Evolutionary conservation across 2,329 filamentous ascomycete genomes (phyloP), one percentile per base, ranked within the genome.

Genomic region (Aspergillus puulaauensis): DNA sequence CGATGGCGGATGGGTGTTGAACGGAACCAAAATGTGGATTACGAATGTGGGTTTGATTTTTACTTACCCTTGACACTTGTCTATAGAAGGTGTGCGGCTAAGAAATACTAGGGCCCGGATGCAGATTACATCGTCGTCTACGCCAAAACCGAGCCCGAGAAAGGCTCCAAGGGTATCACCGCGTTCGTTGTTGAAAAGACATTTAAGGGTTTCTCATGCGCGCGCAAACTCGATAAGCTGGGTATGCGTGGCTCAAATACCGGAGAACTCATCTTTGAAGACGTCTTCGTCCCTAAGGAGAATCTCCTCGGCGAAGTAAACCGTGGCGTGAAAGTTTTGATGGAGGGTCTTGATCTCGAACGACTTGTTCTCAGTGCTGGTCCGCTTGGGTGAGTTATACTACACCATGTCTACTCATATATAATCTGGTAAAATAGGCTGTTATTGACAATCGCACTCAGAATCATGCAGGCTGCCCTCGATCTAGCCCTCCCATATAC

Each of bases 11-110:
- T 97, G 90, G 74, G 61, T 93, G 19, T 80, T 99, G 55, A 91
- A 93, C 69, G 93, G 93, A 33, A 90, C 88, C 60, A 97, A 99
- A 82, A 97, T 98, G 93, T 99, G 93, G 93, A 99, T 99, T 73
- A 99, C 93, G 61, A 99, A 99, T 76, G 91, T 83, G 65, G 44
- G 75, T 67, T 17, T n/a, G n/a, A 21, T 33, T 17, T 9, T 31
- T 31, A 8, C 27, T 31, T 31, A 31, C 27, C 27, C 27, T 31
- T 31, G 27, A 4, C 27, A 31, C 27, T 21, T 6, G 12, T 37
- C 44, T 14, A 24, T 23, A 14, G n/a, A 15, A 12, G 15, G 24
- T 6, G 19, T 19, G 31, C n/a, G 41, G 43, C 51, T 54, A 47
- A 54, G 7, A 17, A 5, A 7, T 23, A 24, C 3, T 40, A 77